Conservation (phyloP, 2,329 filamentous ascomycete genomes). For the Colletotrichum sp. region DNA sequence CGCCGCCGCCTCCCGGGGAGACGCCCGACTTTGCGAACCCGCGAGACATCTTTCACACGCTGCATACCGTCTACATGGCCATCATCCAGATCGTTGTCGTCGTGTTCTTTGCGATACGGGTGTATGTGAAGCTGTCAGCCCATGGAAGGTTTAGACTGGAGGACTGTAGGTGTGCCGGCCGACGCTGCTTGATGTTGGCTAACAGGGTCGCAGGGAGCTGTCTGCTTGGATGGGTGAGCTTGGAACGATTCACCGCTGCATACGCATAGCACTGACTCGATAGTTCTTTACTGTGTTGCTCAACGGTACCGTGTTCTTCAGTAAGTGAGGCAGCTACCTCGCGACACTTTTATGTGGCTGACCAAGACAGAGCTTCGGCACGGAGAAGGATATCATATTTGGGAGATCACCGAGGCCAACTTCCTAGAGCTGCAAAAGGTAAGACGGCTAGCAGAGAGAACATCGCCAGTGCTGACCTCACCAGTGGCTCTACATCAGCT, state of each 20-base stretch:
- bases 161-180: neutral
- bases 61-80: slow-evolving; percentile 1
- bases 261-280: neutral
- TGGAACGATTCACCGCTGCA: neutral
- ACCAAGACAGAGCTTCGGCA: neutral
- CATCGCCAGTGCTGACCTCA: neutral
- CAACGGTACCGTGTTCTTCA: slow-evolving; percentile 5
- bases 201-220: slow-evolving; percentile 4
- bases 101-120: slow-evolving; percentile 3
- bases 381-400: slow-evolving; percentile 6
- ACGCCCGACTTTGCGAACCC: slow-evolving; percentile 17
- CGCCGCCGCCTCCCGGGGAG: slow-evolving; percentile 14
- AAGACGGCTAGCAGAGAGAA: neutral
- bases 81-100: neutral
- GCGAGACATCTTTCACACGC: neutral
- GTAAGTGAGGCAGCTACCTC: neutral
- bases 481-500: slow-evolving; percentile 30
- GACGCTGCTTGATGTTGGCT: neutral
- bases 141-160: slow-evolving; percentile 12
- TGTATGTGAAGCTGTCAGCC: slow-evolving; percentile 8
- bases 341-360: neutral
- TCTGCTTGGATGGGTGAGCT: slow-evolving; percentile 12
- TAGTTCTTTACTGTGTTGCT: slow-evolving; percentile 12
- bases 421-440: slow-evolving; percentile 5
- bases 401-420: slow-evolving; percentile 5